phyloP scores from a whole-genome alignment of 139 green algal species.

The Astrephomene gubernaculifera region DNA sequence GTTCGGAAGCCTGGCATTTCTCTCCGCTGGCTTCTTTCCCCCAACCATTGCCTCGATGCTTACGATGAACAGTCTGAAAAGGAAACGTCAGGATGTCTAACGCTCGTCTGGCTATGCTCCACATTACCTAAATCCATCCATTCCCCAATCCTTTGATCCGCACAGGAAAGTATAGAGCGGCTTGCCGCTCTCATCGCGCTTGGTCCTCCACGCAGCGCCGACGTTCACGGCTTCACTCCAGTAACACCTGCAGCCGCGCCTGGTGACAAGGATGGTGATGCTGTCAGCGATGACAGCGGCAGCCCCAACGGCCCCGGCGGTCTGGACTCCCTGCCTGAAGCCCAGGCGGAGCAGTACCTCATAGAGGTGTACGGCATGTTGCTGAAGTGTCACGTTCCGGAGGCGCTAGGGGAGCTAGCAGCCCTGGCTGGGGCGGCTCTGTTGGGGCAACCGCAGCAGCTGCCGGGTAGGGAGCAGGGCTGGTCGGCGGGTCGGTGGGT shows the following conservation, averaged over 20 bases:
- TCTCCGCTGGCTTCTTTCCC: not conserved
- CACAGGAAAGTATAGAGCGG: conserved; percentile 19
- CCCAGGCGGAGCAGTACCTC: conserved; percentile 22
- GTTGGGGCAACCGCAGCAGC: not conserved
- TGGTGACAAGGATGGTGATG: no score
- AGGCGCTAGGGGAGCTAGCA: conserved; percentile 26
- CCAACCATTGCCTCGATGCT: not conserved
- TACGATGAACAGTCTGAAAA: not conserved
- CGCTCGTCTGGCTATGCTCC: not conserved
- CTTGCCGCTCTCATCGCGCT: conserved; percentile 27
- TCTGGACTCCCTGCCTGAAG: not conserved
- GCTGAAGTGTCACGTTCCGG: not conserved
- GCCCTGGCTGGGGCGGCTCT: not conserved
- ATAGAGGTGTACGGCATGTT: conserved; percentile 30
- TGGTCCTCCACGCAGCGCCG: not conserved
- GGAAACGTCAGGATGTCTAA: no score
- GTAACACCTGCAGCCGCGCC: not conserved
- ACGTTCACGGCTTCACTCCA: not conserved
- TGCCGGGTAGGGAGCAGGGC: not conserved
- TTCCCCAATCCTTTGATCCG: not conserved
- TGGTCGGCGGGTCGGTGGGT: not conserved
- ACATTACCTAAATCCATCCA: not conserved
- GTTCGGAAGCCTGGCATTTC: not conserved
- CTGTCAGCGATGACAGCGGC: no score
- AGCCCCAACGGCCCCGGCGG: not conserved